phyloP scores from a whole-genome alignment of 202 grass and related monocot genomes.

The Cymbopogon flexuosus region DNA sequence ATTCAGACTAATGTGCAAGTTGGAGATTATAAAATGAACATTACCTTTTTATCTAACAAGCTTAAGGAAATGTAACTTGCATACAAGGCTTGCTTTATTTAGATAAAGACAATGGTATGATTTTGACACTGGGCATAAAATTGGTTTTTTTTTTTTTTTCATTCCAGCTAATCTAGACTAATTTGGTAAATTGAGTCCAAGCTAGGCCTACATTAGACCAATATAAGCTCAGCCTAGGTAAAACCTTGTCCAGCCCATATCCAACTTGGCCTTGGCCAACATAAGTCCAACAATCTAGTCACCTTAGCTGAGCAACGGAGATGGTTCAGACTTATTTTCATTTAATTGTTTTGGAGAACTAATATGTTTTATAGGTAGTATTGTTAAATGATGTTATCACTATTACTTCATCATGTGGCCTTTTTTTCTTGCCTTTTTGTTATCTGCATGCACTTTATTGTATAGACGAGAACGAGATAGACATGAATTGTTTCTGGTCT shows the following conservation, averaged over 20 bases:
- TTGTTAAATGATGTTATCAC: not conserved
- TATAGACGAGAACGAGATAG: not conserved
- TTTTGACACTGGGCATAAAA: not conserved
- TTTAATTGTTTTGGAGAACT: not conserved
- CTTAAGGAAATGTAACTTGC: not conserved
- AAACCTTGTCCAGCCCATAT: conserved; percentile 1
- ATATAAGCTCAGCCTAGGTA: not conserved
- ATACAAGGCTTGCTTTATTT: not conserved
- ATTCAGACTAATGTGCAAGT: not conserved
- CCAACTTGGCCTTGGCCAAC: not conserved
- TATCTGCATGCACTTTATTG: not conserved
- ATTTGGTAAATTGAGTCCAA: not conserved
- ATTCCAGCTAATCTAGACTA: not conserved
- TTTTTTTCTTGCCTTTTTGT: not conserved
- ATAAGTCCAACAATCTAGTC: conserved; percentile 8
- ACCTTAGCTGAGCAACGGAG: not conserved
- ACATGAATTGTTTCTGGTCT: not conserved
- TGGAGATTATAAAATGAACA: not conserved
- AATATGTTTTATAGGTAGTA: not conserved
- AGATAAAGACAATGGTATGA: not conserved
- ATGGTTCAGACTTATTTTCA: not conserved
- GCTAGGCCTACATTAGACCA: not conserved
- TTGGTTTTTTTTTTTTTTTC: not conserved
- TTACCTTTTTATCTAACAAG: not conserved
- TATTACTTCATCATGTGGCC: not conserved